Percentiles rank a stretch among this genome's conserved stretches.
phyloP scores from a whole-genome alignment of 2,329 filamentous ascomycete species.

The Metarhizium anisopliae region DNA sequence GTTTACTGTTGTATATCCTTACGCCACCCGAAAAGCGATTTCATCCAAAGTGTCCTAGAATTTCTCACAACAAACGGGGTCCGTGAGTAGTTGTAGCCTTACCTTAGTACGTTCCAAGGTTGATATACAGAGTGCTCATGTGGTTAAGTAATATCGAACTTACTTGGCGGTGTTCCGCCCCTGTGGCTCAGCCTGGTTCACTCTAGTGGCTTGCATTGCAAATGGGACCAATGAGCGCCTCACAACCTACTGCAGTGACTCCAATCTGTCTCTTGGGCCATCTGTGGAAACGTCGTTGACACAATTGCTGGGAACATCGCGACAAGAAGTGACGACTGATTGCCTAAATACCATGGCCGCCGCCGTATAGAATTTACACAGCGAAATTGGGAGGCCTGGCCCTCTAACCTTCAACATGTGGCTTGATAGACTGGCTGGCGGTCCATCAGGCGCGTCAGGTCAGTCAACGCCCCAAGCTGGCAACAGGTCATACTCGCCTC shows the following conservation, averaged over 20 bases:
- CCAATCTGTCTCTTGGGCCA: not conserved
- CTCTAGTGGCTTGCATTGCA: not conserved
- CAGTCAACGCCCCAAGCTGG: constrained; percentile 52
- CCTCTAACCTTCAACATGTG: constrained; percentile 52
- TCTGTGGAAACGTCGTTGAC: not conserved
- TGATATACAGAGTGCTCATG: too few species aligned
- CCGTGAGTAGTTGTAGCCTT: too few species aligned
- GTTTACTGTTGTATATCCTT: too few species aligned
- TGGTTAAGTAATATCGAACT: not conserved
- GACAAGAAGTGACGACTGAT: not conserved
- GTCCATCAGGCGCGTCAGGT: constrained; percentile 51
- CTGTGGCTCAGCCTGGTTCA: not conserved
- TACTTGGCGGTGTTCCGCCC: not conserved
- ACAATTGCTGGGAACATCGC: not conserved
- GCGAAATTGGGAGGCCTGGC: not conserved
- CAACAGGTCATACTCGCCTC: constrained; percentile 63
- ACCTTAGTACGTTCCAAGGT: too few species aligned
- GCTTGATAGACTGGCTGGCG: constrained; percentile 73
- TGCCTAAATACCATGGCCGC: not conserved
- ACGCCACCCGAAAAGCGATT: too few species aligned
- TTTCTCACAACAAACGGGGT: too few species aligned
- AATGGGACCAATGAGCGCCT: not conserved
- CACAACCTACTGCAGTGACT: not conserved
- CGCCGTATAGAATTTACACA: not conserved
- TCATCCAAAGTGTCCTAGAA: too few species aligned